These are phyloP conservation scores for Podospora conica DNA, from an alignment of 495 filamentous ascomycete genomes.

Conservation along the genomic window DNA sequence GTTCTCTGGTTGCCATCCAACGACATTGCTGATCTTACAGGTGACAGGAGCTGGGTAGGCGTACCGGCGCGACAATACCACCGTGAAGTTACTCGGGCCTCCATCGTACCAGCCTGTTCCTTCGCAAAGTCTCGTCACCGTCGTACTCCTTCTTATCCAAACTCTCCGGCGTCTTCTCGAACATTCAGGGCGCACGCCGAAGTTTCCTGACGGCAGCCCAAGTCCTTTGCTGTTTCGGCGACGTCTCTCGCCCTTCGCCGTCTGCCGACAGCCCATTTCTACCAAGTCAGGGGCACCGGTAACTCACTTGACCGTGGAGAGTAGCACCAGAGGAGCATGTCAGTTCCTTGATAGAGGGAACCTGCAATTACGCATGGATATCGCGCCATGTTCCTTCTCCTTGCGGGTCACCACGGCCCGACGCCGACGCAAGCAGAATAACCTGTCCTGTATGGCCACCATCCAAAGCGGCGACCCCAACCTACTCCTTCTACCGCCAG, in stretches of 20 bases:
- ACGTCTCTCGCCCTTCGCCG: neutral
- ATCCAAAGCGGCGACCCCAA: neutral
- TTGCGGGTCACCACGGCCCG: neutral
- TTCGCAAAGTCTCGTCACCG: neutral
- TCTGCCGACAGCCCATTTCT: neutral
- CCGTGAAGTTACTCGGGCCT: neutral
- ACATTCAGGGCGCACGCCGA: neutral
- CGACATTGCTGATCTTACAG: constrained; percentile 3
- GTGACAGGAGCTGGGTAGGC: neutral
- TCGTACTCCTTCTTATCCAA: neutral
- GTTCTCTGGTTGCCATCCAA: neutral
- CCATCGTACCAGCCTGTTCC: neutral
- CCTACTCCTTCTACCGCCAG: neutral
- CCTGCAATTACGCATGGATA: neutral
- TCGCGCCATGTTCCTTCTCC: neutral
- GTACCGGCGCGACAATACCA: neutral
- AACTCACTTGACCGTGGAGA: neutral
- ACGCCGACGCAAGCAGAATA: neutral
- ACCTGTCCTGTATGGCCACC: neutral
- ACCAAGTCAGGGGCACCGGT: neutral
- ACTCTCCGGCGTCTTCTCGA: neutral
- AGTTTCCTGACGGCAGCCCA: neutral
- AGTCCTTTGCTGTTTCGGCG: neutral
- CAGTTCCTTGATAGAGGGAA: neutral
- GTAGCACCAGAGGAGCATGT: neutral